Percentiles rank a stretch among this genome's conserved stretches.
Evolutionary conservation across 2,329 filamentous ascomycete genomes (phyloP).

Genomic region (Amesomyces nigricolor): DNA sequence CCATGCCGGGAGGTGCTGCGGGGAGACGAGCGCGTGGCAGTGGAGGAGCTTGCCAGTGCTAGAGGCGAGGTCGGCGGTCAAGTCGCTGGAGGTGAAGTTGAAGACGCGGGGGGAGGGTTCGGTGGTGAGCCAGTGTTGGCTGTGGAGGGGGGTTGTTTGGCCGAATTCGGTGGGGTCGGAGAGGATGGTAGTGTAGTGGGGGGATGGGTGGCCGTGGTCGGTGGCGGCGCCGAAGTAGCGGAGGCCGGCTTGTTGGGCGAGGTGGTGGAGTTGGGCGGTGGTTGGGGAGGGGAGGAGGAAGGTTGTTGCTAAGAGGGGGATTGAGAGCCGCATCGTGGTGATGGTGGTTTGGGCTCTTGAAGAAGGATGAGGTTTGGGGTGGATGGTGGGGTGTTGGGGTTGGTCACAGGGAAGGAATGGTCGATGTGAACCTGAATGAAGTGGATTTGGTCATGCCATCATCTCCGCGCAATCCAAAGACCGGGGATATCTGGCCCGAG

Average conservation of each 20-base stretch:
- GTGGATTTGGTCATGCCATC: neutral
- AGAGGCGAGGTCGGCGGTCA: conserved; percentile 39
- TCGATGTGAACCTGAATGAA: neutral
- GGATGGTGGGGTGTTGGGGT: neutral
- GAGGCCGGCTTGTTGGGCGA: conserved; percentile 48
- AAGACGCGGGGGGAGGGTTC: conserved; percentile 55
- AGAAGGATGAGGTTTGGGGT: neutral
- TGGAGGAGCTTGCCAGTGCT: conserved; percentile 44
- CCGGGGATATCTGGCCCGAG: conserved; percentile 6
- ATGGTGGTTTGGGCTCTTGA: too few relatives aligned
- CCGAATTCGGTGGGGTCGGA: conserved; percentile 53
- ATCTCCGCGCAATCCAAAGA: conserved; percentile 1
- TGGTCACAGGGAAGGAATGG: neutral
- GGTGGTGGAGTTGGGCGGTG: conserved; percentile 40
- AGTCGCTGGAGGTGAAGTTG: conserved; percentile 55
- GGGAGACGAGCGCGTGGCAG: conserved; percentile 50
- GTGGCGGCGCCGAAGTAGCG: conserved; percentile 59
- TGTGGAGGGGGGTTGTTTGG: conserved; percentile 54
- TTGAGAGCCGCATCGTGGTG: conserved; percentile 16
- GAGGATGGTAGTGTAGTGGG: conserved; percentile 49
- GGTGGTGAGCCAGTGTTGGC: conserved; percentile 54
- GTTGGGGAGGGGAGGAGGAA: conserved; percentile 25
- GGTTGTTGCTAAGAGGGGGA: conserved; percentile 17
- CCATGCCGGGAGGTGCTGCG: conserved; percentile 48
- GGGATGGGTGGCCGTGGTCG: conserved; percentile 45